These are phyloP conservation scores for Backusella westeae DNA, from an alignment of 192 early-diverging fungal genomes.

Conservation along the genomic window DNA sequence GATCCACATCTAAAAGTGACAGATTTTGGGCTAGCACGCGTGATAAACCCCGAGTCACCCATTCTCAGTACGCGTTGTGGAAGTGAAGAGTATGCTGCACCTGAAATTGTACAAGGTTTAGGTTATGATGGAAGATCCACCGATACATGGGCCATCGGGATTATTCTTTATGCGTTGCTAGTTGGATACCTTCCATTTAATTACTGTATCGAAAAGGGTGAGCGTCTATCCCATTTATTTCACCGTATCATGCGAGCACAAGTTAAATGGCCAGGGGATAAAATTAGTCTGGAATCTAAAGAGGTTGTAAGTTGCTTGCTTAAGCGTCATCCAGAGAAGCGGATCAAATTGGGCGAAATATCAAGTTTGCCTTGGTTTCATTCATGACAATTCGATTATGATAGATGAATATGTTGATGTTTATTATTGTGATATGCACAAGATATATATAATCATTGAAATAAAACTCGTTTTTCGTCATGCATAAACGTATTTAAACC, in stretches of 20 bases:
- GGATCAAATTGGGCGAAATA: constrained; percentile 40
- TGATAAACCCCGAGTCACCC: constrained; percentile 41
- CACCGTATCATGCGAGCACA: constrained; percentile 62
- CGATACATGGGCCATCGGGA: constrained; percentile 82
- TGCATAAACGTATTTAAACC: not conserved
- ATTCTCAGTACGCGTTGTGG: constrained; percentile 63
- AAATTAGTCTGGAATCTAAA: constrained; percentile 40
- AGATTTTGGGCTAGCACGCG: constrained; percentile 60
- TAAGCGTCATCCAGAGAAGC: constrained; percentile 40
- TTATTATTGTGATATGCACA: not conserved
- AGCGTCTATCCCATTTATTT: constrained; percentile 50
- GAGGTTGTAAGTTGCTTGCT: constrained; percentile 49
- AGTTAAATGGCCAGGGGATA: constrained; percentile 52
- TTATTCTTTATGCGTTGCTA: constrained; percentile 73
- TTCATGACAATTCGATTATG: not conserved
- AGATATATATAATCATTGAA: not conserved
- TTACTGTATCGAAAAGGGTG: constrained; percentile 51
- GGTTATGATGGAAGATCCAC: constrained; percentile 66
- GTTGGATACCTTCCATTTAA: constrained; percentile 76
- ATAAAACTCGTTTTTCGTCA: not conserved
- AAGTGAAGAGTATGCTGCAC: constrained; percentile 77
- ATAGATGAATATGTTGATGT: not conserved
- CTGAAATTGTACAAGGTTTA: constrained; percentile 62
- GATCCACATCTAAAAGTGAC: constrained; percentile 57
- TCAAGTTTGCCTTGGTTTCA: constrained; percentile 48